Percentiles rank a stretch among this genome's conserved stretches.
These are phyloP conservation scores for Hericium coralloides DNA, from an alignment of 768 basidiomycete genomes.

Conservation along the genomic window DNA sequence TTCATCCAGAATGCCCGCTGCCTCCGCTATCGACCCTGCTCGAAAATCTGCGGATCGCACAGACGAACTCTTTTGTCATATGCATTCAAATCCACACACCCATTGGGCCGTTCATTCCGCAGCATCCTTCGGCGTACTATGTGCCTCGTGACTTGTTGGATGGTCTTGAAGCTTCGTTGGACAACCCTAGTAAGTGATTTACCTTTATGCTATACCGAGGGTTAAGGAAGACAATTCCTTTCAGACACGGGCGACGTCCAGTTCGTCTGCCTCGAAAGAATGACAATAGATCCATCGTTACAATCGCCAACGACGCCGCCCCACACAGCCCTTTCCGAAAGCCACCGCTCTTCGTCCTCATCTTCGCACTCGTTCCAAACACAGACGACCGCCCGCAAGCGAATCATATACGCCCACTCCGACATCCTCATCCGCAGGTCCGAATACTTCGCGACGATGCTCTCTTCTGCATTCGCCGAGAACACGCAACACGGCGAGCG, in stretches of 20 bases:
- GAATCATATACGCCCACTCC: conserved; percentile 70
- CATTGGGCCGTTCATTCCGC: conserved; percentile 43
- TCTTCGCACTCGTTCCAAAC: conserved; percentile 32
- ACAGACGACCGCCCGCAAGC: conserved; percentile 53
- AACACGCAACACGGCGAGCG: conserved; percentile 38
- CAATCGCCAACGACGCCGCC: conserved; percentile 21
- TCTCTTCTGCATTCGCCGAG: conserved; percentile 65
- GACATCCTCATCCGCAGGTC: conserved; percentile 68
- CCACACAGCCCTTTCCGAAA: conserved; percentile 22
- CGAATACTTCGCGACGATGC: conserved; percentile 72
- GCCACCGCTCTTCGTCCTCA: conserved; percentile 30
- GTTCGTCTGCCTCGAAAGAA: conserved; percentile 62
- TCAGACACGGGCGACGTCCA: conserved; percentile 68
- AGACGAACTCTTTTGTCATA: conserved; percentile 62
- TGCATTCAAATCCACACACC: conserved; percentile 69
- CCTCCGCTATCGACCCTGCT: conserved; percentile 54
- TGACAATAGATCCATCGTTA: conserved; percentile 22
- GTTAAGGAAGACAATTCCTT: not conserved
- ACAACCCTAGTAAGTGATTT: conserved; percentile 50
- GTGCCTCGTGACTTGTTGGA: conserved; percentile 60
- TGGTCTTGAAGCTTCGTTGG: conserved; percentile 61
- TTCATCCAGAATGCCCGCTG: conserved; percentile 45
- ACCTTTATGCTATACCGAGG: not conserved
- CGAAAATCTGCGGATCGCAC: conserved; percentile 46
- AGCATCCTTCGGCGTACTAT: conserved; percentile 55